A percentile compares a stretch with the other conserved stretches of the same genome.
These are phyloP conservation scores for Fusarium napiforme DNA, from an alignment of 2,329 filamentous ascomycete species.

Conservation along the genomic window DNA sequence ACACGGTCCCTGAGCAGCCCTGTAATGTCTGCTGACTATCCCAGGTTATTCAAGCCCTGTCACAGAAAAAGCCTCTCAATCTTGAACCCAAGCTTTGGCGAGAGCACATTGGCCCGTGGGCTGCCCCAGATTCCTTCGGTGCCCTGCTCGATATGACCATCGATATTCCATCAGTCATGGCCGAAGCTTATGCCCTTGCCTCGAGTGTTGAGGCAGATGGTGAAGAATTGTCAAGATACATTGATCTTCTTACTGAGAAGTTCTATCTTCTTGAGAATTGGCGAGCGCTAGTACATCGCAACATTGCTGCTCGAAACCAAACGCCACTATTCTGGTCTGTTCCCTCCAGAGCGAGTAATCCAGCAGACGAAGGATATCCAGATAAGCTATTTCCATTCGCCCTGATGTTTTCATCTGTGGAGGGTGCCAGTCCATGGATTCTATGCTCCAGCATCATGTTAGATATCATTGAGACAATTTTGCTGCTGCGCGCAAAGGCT, in stretches of 20 bases:
- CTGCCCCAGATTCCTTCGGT: not conserved
- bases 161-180: not conserved
- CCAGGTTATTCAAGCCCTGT: constrained; percentile 8
- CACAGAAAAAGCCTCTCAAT: not conserved
- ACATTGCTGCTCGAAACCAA: rapidly evolving
- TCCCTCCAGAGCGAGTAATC: not conserved
- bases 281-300: not conserved
- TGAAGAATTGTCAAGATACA: rapidly evolving
- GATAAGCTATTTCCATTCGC: constrained; percentile 11
- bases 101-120: not conserved
- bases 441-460: not conserved
- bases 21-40: rapidly evolving
- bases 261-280: not conserved
- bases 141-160: not conserved
- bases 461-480: not conserved
- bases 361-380: not conserved
- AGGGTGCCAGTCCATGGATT: not conserved
- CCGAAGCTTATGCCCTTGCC: not conserved
- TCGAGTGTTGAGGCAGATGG: rapidly evolving
- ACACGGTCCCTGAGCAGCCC: rapidly evolving
- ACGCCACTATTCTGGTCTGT: not conserved
- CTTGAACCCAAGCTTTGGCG: constrained; percentile 1
- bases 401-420: not conserved
- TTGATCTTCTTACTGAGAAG: not conserved
- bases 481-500: not conserved